Evolutionary conservation across 208 protist genomes (phyloP).

Genomic region (Leishmania aethiopica): DNA sequence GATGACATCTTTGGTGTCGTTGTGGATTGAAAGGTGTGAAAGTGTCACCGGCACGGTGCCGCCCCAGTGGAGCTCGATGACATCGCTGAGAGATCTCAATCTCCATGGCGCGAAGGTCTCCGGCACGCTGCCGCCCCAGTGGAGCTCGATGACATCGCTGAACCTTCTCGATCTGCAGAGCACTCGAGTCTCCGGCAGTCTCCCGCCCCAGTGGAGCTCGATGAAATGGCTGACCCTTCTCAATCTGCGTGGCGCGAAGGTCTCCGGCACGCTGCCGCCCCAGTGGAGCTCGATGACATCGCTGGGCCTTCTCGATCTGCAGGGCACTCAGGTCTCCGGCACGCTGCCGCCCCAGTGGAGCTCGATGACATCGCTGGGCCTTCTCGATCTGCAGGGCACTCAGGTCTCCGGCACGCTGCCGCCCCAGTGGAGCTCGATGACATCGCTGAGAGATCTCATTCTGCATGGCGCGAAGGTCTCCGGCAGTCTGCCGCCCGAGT

Average conservation of each 20-base stretch:
- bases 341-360: constrained; percentile 4
- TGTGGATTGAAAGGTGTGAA: no score
- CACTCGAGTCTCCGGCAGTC: neutral
- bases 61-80: neutral
- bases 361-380: neutral
- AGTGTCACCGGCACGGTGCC: neutral
- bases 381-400: neutral
- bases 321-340: neutral
- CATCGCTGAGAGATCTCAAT: neutral
- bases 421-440: neutral
- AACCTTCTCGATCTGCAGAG: neutral
- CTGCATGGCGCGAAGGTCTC: neutral
- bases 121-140: neutral
- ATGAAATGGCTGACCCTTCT: neutral
- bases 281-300: neutral
- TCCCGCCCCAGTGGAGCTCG: neutral
- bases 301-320: no score
- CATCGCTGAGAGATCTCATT: neutral
- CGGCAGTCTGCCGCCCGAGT: neutral
- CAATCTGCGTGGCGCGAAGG: neutral
- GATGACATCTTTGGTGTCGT: no score
- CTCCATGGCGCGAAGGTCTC: neutral
- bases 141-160: neutral
- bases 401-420: neutral
- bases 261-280: neutral